Evolutionary conservation across 192 early-diverging fungal genomes (phyloP), one percentile per base, ranked within the genome.

Genomic region (Coemansia sp.): DNA sequence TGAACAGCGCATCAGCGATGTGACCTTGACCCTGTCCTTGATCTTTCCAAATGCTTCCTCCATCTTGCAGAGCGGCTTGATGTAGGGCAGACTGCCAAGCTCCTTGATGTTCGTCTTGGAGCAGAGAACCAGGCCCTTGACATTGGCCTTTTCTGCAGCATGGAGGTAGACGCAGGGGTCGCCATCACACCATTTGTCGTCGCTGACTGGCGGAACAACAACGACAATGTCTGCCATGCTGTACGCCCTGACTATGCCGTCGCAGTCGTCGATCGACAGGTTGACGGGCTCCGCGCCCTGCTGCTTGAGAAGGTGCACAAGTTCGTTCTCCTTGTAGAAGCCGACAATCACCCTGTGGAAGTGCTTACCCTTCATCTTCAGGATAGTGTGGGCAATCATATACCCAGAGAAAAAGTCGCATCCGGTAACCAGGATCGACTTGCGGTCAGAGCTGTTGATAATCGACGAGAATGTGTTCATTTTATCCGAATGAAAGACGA

Each of bases 1-100:
- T 46, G 74, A 71, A 65, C 70, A 76, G 71, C 74, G 73, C 64
- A 82, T 53, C 9, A 82, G 70, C 56, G 74, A 82, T 23, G 75
- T 71, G 3, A 52, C 68, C 62, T 71, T 42, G 59, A 75, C 23
- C 63, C 67, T 52, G 61, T 35, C 62, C 63, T 76, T 82, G 67
- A 66, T 40, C 38, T 61, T 60, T 15, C 59, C 58, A 36, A 65
- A 76, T 17, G 64, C 61, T 56, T 73, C 55, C 59, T 82, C 79
- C 74, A 76, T 73, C 54, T 69, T 36, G 32, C 40, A 17, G 32
- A 82, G 63, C 20, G 71, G 79, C 71, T 45, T 40, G 22, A 82
- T 67, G 61, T 59, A 60, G 34, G 50, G 45, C 60, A 76, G 20
- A 2, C 57, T 59, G 48, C 52, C 22, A 63, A 77, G 59, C 61